A percentile compares a stretch with the other conserved stretches of the same genome.
These are phyloP conservation scores for Thielaviopsis cerberus DNA, from an alignment of 2,329 filamentous ascomycete genomes.

Conservation along the genomic window DNA sequence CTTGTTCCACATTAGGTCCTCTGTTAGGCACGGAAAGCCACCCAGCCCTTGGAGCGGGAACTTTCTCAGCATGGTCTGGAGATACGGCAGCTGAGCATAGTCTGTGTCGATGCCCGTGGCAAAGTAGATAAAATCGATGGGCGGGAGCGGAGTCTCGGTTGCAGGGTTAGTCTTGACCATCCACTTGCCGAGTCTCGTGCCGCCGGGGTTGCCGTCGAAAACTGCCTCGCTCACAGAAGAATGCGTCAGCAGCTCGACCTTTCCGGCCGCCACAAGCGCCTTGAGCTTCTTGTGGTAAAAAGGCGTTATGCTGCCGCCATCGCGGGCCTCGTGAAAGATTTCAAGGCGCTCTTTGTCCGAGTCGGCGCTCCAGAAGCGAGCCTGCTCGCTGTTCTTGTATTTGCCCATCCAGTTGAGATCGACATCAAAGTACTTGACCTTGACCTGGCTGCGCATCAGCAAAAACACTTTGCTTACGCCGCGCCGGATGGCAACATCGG, in stretches of 20 bases:
- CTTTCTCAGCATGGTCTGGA: constrained; percentile 38
- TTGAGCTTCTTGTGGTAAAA: constrained; percentile 48
- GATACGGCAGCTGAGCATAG: constrained; percentile 38
- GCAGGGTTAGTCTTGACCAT: constrained; percentile 33
- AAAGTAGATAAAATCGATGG: constrained; percentile 53
- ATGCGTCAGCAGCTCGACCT: constrained; percentile 35
- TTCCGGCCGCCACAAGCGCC: constrained; percentile 32
- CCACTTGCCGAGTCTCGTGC: constrained; percentile 17
- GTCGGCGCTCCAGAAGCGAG: constrained; percentile 59
- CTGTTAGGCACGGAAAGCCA: constrained; percentile 53
- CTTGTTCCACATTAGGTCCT: constrained; percentile 58
- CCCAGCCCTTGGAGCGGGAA: constrained; percentile 43
- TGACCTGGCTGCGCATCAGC: constrained; percentile 38
- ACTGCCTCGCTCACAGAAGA: constrained; percentile 34
- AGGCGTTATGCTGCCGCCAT: constrained; percentile 61
- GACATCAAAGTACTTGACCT: constrained; percentile 61
- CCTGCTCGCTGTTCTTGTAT: constrained; percentile 60
- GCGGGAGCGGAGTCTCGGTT: constrained; percentile 29
- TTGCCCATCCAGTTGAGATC: constrained; percentile 66
- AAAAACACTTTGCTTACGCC: constrained; percentile 52
- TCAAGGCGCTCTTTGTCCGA: constrained; percentile 48
- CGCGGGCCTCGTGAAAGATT: constrained; percentile 46
- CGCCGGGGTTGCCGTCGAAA: constrained; percentile 5
- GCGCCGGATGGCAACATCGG: constrained; percentile 43
- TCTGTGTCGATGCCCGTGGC: constrained; percentile 54